phyloP scores from a whole-genome alignment of 345 rosid species.

The Arabis alpina region DNA sequence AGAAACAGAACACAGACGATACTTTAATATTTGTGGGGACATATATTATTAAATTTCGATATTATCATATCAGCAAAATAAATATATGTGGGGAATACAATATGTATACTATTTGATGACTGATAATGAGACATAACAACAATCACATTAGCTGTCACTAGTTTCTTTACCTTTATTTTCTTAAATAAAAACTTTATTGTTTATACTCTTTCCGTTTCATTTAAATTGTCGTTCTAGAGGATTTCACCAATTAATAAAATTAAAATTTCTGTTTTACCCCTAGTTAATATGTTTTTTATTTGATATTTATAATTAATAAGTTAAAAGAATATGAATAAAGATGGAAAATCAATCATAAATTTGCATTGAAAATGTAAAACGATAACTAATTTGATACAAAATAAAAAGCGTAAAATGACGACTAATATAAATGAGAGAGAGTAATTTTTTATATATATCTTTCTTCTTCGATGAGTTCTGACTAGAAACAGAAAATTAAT shows the following conservation, averaged over 20 bases:
- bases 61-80: constrained; percentile 1
- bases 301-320: too few species aligned
- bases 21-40: background rate
- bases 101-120: constrained; percentile 9
- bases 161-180: background rate
- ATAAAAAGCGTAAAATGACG: too few species aligned
- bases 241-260: too few species aligned
- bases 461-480: constrained; percentile 26
- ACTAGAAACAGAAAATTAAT: constrained; percentile 18
- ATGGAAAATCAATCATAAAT: too few species aligned
- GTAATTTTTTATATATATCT: background rate
- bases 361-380: too few species aligned
- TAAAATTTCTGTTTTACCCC: too few species aligned
- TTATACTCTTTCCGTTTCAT: constrained; percentile 3
- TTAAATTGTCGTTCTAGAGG: too few species aligned
- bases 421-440: too few species aligned
- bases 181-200: background rate
- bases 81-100: constrained; percentile 29
- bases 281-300: too few species aligned
- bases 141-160: constrained; percentile 39
- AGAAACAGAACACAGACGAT: background rate
- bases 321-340: too few species aligned
- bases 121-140: constrained; percentile 39
- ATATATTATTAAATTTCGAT: constrained; percentile 11
- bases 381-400: too few species aligned